phyloP scores from a whole-genome alignment of 257 asterid genomes.

The Henckelia pumila region DNA sequence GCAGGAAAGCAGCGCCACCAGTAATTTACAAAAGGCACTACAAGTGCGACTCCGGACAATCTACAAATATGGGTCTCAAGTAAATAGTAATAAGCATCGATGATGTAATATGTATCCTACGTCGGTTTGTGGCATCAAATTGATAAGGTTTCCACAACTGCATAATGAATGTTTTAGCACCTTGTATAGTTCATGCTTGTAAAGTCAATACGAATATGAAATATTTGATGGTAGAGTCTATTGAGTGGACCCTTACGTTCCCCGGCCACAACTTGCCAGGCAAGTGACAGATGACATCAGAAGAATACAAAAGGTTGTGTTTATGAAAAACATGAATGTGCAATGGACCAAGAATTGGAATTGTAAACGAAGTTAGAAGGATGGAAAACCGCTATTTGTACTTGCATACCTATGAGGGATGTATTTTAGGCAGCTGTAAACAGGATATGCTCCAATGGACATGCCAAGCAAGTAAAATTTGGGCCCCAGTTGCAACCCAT shows the following conservation, averaged over 20 bases:
- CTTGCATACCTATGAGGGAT: slow-evolving; percentile 66
- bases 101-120: background rate
- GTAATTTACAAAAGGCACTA: slow-evolving; percentile 61
- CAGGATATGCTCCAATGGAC: slow-evolving; percentile 75
- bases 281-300: background rate
- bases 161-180: background rate
- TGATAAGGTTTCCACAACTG: background rate
- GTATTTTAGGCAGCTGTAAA: slow-evolving; percentile 67
- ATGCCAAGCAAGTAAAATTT: slow-evolving; percentile 64
- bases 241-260: background rate
- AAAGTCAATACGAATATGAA: background rate
- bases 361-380: slow-evolving; percentile 1
- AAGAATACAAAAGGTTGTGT: background rate
- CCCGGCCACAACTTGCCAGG: background rate
- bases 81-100: background rate
- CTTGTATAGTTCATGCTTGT: too few relatives aligned
- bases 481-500: slow-evolving; percentile 61
- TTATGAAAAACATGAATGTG: background rate
- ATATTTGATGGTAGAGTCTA: background rate
- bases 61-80: slow-evolving; percentile 29
- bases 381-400: background rate
- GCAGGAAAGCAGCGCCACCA: slow-evolving; percentile 80
- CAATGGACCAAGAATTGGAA: background rate
- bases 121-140: background rate
- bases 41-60: slow-evolving; percentile 74